phyloP scores from a whole-genome alignment of 495 filamentous ascomycete species.

The Cladorrhinum samala region DNA sequence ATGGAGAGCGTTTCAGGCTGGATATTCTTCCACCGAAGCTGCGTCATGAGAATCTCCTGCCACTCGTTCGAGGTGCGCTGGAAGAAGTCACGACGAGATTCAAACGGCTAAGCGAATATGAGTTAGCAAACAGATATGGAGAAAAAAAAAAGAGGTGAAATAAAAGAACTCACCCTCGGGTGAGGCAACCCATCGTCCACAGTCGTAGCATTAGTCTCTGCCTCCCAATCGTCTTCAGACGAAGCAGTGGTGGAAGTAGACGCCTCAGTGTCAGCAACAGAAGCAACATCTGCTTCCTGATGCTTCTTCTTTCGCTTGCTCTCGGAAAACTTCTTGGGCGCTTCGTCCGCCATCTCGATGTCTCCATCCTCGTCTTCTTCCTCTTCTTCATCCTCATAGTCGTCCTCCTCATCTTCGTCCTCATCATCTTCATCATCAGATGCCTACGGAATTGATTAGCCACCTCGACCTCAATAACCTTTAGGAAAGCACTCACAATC shows the following conservation, averaged over 20 bases:
- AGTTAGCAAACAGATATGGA: slow-evolving; percentile 31
- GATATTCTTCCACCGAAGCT: slow-evolving; percentile 52
- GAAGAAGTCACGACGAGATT: slow-evolving; percentile 89
- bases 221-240: slow-evolving; percentile 42
- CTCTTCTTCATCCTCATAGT: slow-evolving; percentile 59
- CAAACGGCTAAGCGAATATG: slow-evolving; percentile 79
- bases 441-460: slow-evolving; percentile 34
- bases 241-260: slow-evolving; percentile 22
- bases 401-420: slow-evolving; percentile 61
- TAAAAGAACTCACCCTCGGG: slow-evolving; percentile 36
- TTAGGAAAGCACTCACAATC: slow-evolving; percentile 46
- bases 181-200: slow-evolving; percentile 57
- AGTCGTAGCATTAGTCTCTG: slow-evolving; percentile 35
- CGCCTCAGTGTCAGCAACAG: slow-evolving; percentile 29
- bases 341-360: slow-evolving; percentile 36
- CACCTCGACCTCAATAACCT: not conserved
- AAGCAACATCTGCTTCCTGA: slow-evolving; percentile 25
- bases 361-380: slow-evolving; percentile 51
- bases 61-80: slow-evolving; percentile 78
- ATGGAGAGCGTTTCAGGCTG: slow-evolving; percentile 58
- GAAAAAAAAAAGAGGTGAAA: not conserved
- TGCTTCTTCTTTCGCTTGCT: slow-evolving; percentile 48
- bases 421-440: slow-evolving; percentile 69
- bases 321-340: slow-evolving; percentile 28
- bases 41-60: slow-evolving; percentile 76